Percentiles rank a stretch among this genome's conserved stretches.
Conservation (phyloP, 2,329 filamentous ascomycete genomes). For the Parafenestella ontariensis region DNA sequence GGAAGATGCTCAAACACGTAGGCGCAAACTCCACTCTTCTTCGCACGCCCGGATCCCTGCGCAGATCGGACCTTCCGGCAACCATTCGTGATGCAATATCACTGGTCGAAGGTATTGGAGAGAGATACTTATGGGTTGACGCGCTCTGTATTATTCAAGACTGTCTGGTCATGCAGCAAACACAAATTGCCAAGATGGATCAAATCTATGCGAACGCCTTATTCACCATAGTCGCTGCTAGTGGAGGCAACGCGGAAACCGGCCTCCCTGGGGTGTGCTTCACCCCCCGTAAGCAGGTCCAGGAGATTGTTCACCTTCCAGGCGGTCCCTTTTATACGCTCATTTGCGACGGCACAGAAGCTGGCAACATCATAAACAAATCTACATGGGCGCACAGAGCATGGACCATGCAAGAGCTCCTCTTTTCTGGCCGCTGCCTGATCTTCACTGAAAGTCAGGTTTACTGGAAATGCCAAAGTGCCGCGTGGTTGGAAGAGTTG, state of each 20-base stretch:
- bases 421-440: background rate
- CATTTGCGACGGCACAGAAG: background rate
- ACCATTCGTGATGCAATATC: background rate
- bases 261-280: background rate
- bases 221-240: background rate
- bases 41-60: background rate
- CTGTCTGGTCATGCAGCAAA: background rate
- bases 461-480: background rate
- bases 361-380: background rate
- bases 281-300: background rate
- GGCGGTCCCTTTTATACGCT: background rate
- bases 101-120: background rate
- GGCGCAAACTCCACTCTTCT: background rate
- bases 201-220: background rate
- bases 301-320: background rate
- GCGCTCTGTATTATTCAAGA: background rate
- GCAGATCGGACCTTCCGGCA: background rate
- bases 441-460: background rate
- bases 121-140: background rate
- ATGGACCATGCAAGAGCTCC: background rate
- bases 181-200: background rate
- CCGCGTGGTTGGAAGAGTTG: background rate
- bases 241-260: background rate
- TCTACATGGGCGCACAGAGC: background rate
- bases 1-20: background rate